Percentiles rank a stretch among this genome's conserved stretches.
phyloP scores from a whole-genome alignment of 1,284 basidiomycete genomes.

The Leccinum angustisporum region DNA sequence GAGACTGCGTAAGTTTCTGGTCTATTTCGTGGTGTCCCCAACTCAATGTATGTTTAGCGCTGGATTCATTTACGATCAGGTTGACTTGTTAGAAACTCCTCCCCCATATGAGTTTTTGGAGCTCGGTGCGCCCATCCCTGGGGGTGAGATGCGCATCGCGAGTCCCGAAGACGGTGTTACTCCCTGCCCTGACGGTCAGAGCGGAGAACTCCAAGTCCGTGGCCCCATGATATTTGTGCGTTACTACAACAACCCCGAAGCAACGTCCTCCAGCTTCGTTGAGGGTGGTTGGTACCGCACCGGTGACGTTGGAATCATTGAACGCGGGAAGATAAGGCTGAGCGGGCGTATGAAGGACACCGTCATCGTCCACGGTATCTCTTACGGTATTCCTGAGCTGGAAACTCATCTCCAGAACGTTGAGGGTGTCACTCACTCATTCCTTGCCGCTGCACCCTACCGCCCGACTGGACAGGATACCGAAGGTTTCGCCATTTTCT shows the following conservation, averaged over 20 bases:
- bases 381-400: conserved; percentile 41
- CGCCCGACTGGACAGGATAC: conserved; percentile 35
- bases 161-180: conserved; percentile 32
- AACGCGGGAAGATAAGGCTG: conserved; percentile 39
- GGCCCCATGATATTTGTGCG: conserved; percentile 41
- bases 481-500: conserved; percentile 34
- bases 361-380: conserved; percentile 48
- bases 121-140: conserved; percentile 28
- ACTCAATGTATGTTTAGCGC: conserved; percentile 25
- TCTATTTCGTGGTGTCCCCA: too few relatives aligned
- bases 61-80: conserved; percentile 39
- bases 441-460: conserved; percentile 39
- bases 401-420: conserved; percentile 43
- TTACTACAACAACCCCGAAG: conserved; percentile 43
- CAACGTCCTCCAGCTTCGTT: conserved; percentile 40
- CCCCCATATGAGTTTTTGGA: conserved; percentile 32
- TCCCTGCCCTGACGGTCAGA: conserved; percentile 27
- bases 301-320: conserved; percentile 41
- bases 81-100: conserved; percentile 15
- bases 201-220: conserved; percentile 40
- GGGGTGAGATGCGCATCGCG: conserved; percentile 36
- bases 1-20: conserved; percentile 37
- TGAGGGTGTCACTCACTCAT: conserved; percentile 38
- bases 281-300: conserved; percentile 46
- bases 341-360: conserved; percentile 46